Percentiles rank a stretch among this genome's conserved stretches.
phyloP scores from a whole-genome alignment of 495 filamentous ascomycete species.

The Trichoderma parareesei region DNA sequence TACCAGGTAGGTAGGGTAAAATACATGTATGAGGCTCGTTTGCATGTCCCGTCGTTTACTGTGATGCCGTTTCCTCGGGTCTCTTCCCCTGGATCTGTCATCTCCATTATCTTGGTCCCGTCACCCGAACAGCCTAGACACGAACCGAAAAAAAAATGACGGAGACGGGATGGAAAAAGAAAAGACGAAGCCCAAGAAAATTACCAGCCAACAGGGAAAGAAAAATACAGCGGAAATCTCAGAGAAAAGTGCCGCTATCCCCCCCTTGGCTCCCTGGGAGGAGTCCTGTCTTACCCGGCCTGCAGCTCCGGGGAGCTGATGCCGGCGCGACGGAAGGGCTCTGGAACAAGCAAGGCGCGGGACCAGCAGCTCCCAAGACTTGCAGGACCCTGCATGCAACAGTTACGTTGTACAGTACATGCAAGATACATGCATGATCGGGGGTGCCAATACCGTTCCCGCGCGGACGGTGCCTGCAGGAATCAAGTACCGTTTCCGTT shows the following conservation, averaged over 20 bases:
- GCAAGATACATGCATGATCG: too few species aligned
- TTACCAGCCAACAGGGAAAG: neutral
- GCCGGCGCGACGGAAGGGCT: constrained; percentile 5
- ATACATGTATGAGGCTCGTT: neutral
- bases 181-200: neutral
- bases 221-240: neutral
- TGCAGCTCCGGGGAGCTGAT: constrained; percentile 4
- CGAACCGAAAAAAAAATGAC: too few species aligned
- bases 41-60: neutral
- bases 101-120: neutral
- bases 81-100: neutral
- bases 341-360: neutral
- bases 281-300: neutral
- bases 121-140: neutral
- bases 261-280: neutral
- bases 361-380: neutral
- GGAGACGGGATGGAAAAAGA: neutral
- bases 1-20: too few species aligned
- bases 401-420: too few species aligned
- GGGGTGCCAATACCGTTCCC: too few species aligned
- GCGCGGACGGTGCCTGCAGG: too few species aligned
- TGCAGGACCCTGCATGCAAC: neutral
- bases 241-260: too few species aligned
- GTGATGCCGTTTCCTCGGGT: neutral
- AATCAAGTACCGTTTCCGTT: neutral